Percentiles rank a stretch among this genome's conserved stretches.
phyloP scores from a whole-genome alignment of 225 moss, liverwort and hornwort species.

The Pseudisothecium myosuroides region DNA sequence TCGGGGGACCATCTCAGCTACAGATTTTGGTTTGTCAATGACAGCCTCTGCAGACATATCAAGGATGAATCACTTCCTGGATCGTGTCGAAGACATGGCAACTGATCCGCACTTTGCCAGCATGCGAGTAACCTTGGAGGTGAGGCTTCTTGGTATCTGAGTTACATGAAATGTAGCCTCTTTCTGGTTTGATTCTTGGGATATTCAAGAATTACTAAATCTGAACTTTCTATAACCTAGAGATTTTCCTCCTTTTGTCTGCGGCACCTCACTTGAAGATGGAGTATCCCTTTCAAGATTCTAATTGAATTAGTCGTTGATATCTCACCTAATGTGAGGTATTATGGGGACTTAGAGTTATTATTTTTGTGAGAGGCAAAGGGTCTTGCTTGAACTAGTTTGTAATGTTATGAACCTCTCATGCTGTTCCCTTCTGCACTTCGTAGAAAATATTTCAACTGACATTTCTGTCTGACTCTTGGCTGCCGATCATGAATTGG shows the following conservation, averaged over 20 bases:
- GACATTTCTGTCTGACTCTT: background rate
- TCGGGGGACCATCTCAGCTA: conserved; percentile 47
- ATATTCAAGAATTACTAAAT: background rate
- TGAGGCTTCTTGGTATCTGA: background rate
- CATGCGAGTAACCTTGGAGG: conserved; percentile 53
- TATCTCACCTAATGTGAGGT: background rate
- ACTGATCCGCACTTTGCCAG: conserved; percentile 24
- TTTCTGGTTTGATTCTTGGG: background rate
- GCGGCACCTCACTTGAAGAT: background rate
- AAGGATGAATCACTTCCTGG: conserved; percentile 39
- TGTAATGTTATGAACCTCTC: background rate
- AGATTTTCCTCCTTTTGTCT: background rate
- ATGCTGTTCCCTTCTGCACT: background rate
- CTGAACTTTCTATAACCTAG: background rate
- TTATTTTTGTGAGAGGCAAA: background rate
- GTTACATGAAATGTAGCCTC: background rate
- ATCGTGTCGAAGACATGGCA: conserved; percentile 44
- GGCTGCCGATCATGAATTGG: too few species aligned
- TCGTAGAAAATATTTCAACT: background rate
- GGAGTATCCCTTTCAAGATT: background rate
- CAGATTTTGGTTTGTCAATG: conserved; percentile 75
- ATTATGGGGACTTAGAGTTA: background rate
- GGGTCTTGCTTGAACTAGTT: background rate
- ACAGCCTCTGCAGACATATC: conserved; percentile 73
- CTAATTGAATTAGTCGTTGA: background rate